Evolutionary conservation across 768 basidiomycete genomes (phyloP), one percentile per base, ranked within the genome.

Genomic region (Cystobasidium tubakii): DNA sequence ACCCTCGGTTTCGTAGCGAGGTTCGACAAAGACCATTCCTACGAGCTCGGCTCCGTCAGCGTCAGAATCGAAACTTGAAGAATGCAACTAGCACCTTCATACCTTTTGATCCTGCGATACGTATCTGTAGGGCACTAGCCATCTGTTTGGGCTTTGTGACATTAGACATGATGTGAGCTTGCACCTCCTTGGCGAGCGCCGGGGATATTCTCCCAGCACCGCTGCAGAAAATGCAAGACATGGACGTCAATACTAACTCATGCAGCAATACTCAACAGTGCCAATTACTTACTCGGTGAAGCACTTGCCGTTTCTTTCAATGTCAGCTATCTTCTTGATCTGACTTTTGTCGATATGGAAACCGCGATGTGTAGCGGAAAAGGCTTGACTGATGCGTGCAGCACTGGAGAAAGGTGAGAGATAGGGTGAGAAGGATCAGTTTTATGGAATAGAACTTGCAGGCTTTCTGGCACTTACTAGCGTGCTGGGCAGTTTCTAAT

Each of bases 311-410:
- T 60, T 60, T 12, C 57, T 6, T 34, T 60, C 57, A 34, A 60
- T 25, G 15, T 60, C 57, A 17, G 25, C 4, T 15, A 60, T 34
- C 27, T 31, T 60, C 13, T 29, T 29, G 13, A 60, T 50, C 15
- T 50, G n/a, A 50, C 9, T 21, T 60, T 9, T 60, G 25, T 60
- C 57, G 57, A 60, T 34, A 15, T 17, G 25, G 13, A 60, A 34
- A 31, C 57, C 57, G 3, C 33, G 25, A 31, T 60, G 33, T 9
- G 57, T 60, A 29, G 57, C 57, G 13, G 57, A 29, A 29, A 60
- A 60, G 27, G 57, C 57, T 60, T 60, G 57, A 34, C 57, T 60
- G 29, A 60, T 60, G 9, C 57, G 57, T 6, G 57, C 57, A 29
- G 57, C 57, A 25, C 57, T 60, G 57, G 13, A 15, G 15, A 15